These are phyloP conservation scores for Amanita rimosa DNA, from an alignment of 768 basidiomycete species.

Conservation along the genomic window DNA sequence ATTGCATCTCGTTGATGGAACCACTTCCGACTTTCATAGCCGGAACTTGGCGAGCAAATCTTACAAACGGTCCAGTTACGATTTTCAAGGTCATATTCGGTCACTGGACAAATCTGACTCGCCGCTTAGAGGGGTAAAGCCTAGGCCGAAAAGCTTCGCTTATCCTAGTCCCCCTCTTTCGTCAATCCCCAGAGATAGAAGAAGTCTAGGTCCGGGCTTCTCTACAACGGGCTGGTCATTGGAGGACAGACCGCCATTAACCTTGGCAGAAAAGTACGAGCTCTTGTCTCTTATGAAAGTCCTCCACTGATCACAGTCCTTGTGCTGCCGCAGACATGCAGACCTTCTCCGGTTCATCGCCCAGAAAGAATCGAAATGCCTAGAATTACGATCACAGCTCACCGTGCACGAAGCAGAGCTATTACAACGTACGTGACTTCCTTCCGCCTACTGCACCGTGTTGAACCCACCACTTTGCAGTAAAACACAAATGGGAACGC, in stretches of 20 bases:
- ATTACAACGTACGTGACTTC: slow-evolving; percentile 34
- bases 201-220: slow-evolving; percentile 15
- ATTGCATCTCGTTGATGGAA: slow-evolving; percentile 33
- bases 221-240: slow-evolving; percentile 1
- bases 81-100: not conserved
- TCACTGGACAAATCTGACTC: not conserved
- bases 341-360: slow-evolving; percentile 79
- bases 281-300: not conserved
- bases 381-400: slow-evolving; percentile 71
- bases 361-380: slow-evolving; percentile 76
- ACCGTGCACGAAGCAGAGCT: slow-evolving; percentile 64
- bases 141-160: not conserved
- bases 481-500: slow-evolving; percentile 79
- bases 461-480: slow-evolving; percentile 19
- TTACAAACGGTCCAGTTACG: slow-evolving; percentile 25
- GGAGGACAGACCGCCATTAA: slow-evolving; percentile 31
- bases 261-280: slow-evolving; percentile 61
- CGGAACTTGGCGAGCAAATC: slow-evolving; percentile 19
- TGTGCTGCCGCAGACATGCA: slow-evolving; percentile 42
- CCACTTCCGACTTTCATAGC: slow-evolving; percentile 9
- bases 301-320: not conserved
- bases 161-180: not conserved
- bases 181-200: slow-evolving; percentile 12
- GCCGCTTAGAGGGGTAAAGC: not conserved
- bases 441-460: not conserved